A percentile compares a stretch with the other conserved stretches of the same genome.
Conservation (phyloP, 1,284 basidiomycete genomes). For the Inonotus hispidus region DNA sequence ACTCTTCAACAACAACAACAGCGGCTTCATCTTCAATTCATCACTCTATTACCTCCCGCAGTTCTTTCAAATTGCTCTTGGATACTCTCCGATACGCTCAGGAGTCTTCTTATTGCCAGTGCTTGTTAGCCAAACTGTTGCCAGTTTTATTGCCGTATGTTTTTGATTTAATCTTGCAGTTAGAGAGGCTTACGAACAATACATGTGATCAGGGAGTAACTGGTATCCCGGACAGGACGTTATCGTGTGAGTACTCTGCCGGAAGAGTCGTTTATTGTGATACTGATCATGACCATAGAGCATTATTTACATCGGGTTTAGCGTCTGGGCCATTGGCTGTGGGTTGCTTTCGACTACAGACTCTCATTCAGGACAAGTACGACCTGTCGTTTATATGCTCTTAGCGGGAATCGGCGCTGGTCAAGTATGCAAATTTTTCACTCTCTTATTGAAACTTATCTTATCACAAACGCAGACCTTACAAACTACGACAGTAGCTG, state of each 20-base stretch:
- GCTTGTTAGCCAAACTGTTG: conserved; percentile 15
- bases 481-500: conserved; percentile 17
- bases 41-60: conserved; percentile 17
- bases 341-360: conserved; percentile 15
- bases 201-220: conserved; percentile 5
- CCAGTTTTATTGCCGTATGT: conserved; percentile 16
- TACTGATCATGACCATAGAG: background rate
- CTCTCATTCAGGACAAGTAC: background rate
- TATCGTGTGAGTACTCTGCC: conserved; percentile 3
- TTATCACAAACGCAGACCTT: conserved; percentile 5
- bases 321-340: conserved; percentile 16
- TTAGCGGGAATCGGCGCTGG: conserved; percentile 15
- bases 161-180: background rate
- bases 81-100: conserved; percentile 12
- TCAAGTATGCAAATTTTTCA: conserved; percentile 2
- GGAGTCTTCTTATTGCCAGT: conserved; percentile 16
- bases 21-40: conserved; percentile 17
- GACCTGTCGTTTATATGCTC: conserved; percentile 15
- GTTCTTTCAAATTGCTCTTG: conserved; percentile 16
- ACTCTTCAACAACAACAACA: background rate
- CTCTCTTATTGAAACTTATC: background rate
- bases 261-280: background rate
- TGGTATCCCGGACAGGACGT: conserved; percentile 12
- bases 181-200: background rate
- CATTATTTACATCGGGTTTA: conserved; percentile 15